These are phyloP conservation scores for Ramularia endophylla DNA, from an alignment of 2,329 filamentous ascomycete species.

Conservation along the genomic window DNA sequence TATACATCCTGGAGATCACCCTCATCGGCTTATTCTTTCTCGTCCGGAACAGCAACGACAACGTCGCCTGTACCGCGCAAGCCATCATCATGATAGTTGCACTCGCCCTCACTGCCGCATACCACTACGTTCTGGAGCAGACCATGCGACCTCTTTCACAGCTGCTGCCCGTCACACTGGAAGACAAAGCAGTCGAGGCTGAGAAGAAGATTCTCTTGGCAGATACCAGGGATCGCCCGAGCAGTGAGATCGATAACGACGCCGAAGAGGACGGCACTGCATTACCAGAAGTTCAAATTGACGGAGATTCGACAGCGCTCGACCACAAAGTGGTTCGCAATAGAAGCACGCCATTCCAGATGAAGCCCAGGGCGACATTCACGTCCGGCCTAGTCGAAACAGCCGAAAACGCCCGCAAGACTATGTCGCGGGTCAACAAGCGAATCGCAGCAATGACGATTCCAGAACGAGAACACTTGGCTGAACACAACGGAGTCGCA, in stretches of 20 bases:
- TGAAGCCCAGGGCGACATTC: background rate
- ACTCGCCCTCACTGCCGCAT: slow-evolving; percentile 62
- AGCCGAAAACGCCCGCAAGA: background rate
- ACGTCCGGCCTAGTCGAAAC: background rate
- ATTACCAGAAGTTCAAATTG: slow-evolving; percentile 6
- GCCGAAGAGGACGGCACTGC: background rate
- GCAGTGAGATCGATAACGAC: background rate
- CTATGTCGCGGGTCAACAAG: background rate
- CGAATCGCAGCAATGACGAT: background rate
- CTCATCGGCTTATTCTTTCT: slow-evolving; percentile 85
- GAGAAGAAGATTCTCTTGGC: slow-evolving; percentile 28
- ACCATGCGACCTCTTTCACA: slow-evolving; percentile 77
- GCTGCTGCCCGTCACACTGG: slow-evolving; percentile 85
- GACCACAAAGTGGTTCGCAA: background rate
- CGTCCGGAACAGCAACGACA: slow-evolving; percentile 49
- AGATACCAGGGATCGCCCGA: background rate
- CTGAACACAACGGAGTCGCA: background rate
- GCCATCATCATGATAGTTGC: slow-evolving; percentile 76
- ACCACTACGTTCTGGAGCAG: slow-evolving; percentile 70
- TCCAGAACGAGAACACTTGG: background rate
- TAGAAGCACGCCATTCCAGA: no score
- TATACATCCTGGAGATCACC: slow-evolving; percentile 89
- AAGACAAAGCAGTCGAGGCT: slow-evolving; percentile 79
- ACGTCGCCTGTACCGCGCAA: slow-evolving; percentile 61
- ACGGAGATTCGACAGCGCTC: slow-evolving; percentile 44